Conservation (phyloP, 305 asterid genomes). For the Plantago coronopus region DNA sequence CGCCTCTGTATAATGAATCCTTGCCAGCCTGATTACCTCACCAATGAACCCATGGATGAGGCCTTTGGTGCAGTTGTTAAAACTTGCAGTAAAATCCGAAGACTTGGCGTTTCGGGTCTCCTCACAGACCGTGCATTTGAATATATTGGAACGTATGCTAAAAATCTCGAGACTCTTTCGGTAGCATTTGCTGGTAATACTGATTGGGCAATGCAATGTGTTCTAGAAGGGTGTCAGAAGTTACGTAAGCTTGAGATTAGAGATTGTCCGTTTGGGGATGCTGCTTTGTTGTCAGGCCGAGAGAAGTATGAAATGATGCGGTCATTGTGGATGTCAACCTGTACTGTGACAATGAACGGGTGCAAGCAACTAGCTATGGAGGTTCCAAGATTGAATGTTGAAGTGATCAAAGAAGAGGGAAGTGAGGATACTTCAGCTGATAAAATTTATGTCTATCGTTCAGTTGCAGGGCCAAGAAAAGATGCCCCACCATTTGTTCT, state of each 20-base stretch:
- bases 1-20: slow-evolving; percentile 92
- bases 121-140: slow-evolving; percentile 74
- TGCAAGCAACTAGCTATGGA: slow-evolving; percentile 57
- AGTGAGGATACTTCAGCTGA: slow-evolving; percentile 44
- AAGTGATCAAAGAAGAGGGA: slow-evolving; percentile 62
- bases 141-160: slow-evolving; percentile 72
- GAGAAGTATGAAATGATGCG: slow-evolving; percentile 71
- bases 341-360: slow-evolving; percentile 63
- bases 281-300: slow-evolving; percentile 58
- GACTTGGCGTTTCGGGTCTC: slow-evolving; percentile 78
- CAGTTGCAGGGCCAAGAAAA: slow-evolving; percentile 78
- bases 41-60: slow-evolving; percentile 78
- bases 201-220: slow-evolving; percentile 75
- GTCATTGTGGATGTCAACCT: slow-evolving; percentile 85
- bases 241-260: slow-evolving; percentile 86
- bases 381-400: slow-evolving; percentile 76
- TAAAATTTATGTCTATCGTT: slow-evolving; percentile 70
- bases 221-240: slow-evolving; percentile 72
- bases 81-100: slow-evolving; percentile 62
- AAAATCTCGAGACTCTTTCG: slow-evolving; percentile 74
- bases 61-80: slow-evolving; percentile 81
- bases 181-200: slow-evolving; percentile 91
- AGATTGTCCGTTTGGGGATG: slow-evolving; percentile 80
- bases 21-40: slow-evolving; percentile 60
- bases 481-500: slow-evolving; percentile 82